Conservation (phyloP, 331 rosid species). For the Dryas integrifolia region DNA sequence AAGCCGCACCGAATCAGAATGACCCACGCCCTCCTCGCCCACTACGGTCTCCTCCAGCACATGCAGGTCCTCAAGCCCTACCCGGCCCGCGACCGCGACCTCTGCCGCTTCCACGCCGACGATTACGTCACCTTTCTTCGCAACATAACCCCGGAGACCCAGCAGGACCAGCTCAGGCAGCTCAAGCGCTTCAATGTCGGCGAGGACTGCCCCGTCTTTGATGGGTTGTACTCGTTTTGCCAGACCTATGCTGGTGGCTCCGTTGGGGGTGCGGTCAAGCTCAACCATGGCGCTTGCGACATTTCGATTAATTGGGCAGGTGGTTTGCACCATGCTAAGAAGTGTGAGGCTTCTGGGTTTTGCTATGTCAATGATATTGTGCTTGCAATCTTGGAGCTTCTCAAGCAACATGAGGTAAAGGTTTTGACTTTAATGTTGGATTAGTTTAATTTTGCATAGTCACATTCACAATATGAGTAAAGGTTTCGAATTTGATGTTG, state of each 20-base stretch:
- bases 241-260: slow-evolving; percentile 97
- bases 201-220: slow-evolving; percentile 96
- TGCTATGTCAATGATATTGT: slow-evolving; percentile 94
- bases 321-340: slow-evolving; percentile 95
- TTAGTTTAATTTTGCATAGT: neutral
- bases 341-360: slow-evolving; percentile 99
- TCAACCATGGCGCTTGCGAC: slow-evolving; percentile 80
- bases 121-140: slow-evolving; percentile 86
- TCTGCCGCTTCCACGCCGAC: slow-evolving; percentile 89
- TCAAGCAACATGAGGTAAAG: slow-evolving; percentile 69
- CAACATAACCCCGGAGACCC: slow-evolving; percentile 84
- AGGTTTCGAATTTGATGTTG: no score
- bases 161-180: slow-evolving; percentile 90
- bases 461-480: no score
- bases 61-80: slow-evolving; percentile 93
- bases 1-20: slow-evolving; percentile 94
- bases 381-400: slow-evolving; percentile 91
- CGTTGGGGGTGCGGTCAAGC: slow-evolving; percentile 87
- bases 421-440: neutral
- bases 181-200: slow-evolving; percentile 93
- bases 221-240: slow-evolving; percentile 84
- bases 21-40: slow-evolving; percentile 95
- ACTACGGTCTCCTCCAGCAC: slow-evolving; percentile 86
- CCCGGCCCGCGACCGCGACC: slow-evolving; percentile 90
- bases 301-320: slow-evolving; percentile 97